Evolutionary conservation across 2,329 filamentous ascomycete genomes (phyloP).

Genomic region (Aspergillus pseudoterreus): DNA sequence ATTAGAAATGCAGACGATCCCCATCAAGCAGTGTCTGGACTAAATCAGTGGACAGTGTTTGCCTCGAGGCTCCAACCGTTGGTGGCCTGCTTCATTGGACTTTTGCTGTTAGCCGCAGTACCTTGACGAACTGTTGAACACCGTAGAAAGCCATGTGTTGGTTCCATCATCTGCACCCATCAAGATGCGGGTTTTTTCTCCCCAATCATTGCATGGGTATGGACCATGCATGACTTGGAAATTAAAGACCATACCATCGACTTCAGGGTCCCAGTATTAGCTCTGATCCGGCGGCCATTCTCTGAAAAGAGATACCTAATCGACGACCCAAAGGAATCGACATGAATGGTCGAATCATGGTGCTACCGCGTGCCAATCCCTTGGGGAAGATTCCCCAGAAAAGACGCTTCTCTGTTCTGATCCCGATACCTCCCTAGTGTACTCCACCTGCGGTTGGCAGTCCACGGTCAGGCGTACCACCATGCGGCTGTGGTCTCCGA

Average conservation of each 20-base stretch:
- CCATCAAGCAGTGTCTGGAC: neutral
- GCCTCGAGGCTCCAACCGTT: neutral
- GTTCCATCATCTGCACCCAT: neutral
- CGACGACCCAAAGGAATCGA: no score
- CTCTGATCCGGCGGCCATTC: no score
- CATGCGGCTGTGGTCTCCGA: neutral
- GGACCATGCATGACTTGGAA: no score
- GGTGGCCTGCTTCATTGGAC: neutral
- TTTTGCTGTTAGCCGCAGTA: neutral
- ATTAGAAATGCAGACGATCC: neutral
- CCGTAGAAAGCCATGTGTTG: neutral
- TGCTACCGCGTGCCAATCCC: neutral
- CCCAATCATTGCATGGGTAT: no score
- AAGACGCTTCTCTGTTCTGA: neutral
- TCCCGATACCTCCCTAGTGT: neutral
- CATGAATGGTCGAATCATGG: neutral
- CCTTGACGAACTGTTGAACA: neutral
- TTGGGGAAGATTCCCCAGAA: slow-evolving; percentile 3
- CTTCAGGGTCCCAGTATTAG: no score
- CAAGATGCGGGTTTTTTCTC: no score
- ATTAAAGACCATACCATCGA: no score
- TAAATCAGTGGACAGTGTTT: neutral
- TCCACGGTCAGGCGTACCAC: no score
- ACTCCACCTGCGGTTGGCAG: neutral
- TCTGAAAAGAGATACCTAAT: no score